Evolutionary conservation across 2,329 filamentous ascomycete genomes (phyloP).

Genomic region (Exutisphaerella laricina): DNA sequence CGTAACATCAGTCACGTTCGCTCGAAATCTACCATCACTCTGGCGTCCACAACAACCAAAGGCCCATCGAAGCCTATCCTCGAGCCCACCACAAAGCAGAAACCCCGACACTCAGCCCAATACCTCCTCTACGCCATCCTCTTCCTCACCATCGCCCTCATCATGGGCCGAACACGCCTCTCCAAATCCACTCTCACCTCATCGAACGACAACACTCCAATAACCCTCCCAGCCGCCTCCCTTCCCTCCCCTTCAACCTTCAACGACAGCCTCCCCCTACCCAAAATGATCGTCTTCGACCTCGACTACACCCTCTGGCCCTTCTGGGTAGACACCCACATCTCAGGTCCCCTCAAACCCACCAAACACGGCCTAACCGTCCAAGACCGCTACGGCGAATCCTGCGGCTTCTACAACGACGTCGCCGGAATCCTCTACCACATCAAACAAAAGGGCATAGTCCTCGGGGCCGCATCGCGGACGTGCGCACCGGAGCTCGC

Average conservation of each 20-base stretch:
- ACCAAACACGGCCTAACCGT: constrained; percentile 40
- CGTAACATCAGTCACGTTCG: neutral
- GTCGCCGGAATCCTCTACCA: constrained; percentile 49
- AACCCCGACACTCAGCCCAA: neutral
- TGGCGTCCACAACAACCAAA: neutral
- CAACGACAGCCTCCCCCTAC: constrained; percentile 64
- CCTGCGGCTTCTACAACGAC: constrained; percentile 45
- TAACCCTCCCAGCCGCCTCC: constrained; percentile 34
- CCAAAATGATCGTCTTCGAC: constrained; percentile 84
- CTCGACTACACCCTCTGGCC: constrained; percentile 99
- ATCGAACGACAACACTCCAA: constrained; percentile 29
- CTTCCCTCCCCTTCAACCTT: constrained; percentile 50
- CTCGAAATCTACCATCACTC: neutral
- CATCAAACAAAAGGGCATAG: constrained; percentile 50
- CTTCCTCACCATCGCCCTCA: constrained; percentile 5
- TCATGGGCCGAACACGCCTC: constrained; percentile 14
- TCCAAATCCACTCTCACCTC: constrained; percentile 9
- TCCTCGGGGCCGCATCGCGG: constrained; percentile 70
- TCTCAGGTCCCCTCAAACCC: constrained; percentile 64
- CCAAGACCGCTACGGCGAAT: constrained; percentile 47
- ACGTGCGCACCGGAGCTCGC: constrained; percentile 76
- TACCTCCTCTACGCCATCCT: neutral
- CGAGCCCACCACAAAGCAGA: neutral
- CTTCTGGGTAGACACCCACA: constrained; percentile 96
- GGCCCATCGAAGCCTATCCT: neutral